These are phyloP conservation scores for Penicillium longicatenatum DNA, from an alignment of 495 filamentous ascomycete species.

Conservation along the genomic window DNA sequence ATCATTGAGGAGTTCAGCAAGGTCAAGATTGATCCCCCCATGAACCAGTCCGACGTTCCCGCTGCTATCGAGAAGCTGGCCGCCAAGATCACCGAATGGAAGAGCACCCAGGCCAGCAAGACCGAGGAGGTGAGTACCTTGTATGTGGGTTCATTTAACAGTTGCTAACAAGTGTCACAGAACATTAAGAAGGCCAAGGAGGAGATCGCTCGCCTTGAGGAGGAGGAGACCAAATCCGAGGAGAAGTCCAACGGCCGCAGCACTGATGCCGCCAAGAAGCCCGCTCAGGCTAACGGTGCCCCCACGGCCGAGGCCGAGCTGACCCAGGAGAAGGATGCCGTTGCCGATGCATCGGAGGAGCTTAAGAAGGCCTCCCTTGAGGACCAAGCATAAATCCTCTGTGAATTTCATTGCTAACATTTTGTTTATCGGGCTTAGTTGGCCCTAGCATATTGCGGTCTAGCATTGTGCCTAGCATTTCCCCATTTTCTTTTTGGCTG, in stretches of 20 bases:
- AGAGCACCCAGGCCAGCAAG: conserved; percentile 83
- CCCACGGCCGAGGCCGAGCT: conserved; percentile 56
- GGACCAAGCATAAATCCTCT: conserved; percentile 46
- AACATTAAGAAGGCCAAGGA: conserved; percentile 73
- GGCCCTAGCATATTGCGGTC: conserved; percentile 20
- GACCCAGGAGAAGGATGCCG: conserved; percentile 60
- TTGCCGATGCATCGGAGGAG: conserved; percentile 57
- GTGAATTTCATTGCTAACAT: not conserved
- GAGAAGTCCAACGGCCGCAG: conserved; percentile 31
- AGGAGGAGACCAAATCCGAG: conserved; percentile 40
- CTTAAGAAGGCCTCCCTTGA: conserved; percentile 60
- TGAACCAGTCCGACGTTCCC: conserved; percentile 79
- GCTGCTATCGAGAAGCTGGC: conserved; percentile 81
- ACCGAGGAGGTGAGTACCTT: conserved; percentile 76
- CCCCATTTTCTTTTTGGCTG: conserved; percentile 13
- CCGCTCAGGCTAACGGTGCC: conserved; percentile 54
- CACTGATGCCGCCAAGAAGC: conserved; percentile 54
- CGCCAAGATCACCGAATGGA: conserved; percentile 90
- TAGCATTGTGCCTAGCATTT: conserved; percentile 26
- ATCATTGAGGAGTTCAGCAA: conserved; percentile 87
- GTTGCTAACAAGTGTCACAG: conserved; percentile 39
- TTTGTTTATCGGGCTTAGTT: not conserved
- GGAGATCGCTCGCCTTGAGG: conserved; percentile 66
- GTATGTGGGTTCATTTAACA: not conserved
- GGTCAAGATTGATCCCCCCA: conserved; percentile 82